Conservation (phyloP, 2,329 filamentous ascomycete species). For the Leptosphaerulina australis region DNA sequence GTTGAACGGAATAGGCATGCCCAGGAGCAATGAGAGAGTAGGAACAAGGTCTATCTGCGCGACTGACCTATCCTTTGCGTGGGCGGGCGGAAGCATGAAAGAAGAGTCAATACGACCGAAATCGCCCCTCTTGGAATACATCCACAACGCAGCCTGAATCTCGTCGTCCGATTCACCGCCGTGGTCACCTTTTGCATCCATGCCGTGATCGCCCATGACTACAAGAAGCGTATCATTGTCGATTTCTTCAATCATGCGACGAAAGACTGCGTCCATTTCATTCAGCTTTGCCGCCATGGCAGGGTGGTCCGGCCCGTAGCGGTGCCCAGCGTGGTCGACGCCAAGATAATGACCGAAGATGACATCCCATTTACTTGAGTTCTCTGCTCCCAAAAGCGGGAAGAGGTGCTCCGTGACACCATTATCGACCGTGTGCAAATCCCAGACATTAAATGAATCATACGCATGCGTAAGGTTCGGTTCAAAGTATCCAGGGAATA, state of each 20-base stretch:
- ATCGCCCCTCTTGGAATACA: constrained; percentile 88
- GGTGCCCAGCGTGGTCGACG: constrained; percentile 95
- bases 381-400: constrained; percentile 72
- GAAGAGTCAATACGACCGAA: constrained; percentile 78
- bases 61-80: constrained; percentile 76
- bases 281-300: constrained; percentile 89
- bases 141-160: constrained; percentile 92
- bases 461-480: constrained; percentile 84
- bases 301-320: constrained; percentile 89
- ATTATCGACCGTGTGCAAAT: constrained; percentile 94
- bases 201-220: constrained; percentile 98
- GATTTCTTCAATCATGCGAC: constrained; percentile 70
- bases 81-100: constrained; percentile 64
- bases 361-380: constrained; percentile 82
- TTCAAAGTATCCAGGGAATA: constrained; percentile 95
- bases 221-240: constrained; percentile 88
- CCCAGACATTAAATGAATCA: constrained; percentile 98
- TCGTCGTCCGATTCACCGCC: constrained; percentile 98
- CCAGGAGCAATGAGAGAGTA: constrained; percentile 84
- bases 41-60: constrained; percentile 94
- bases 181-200: constrained; percentile 97
- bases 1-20: constrained; percentile 93
- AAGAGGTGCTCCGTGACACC: constrained; percentile 91
- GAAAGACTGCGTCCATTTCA: constrained; percentile 86
- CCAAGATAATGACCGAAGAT: constrained; percentile 92